Percentiles rank a stretch among this genome's conserved stretches.
These are phyloP conservation scores for Pichia rugopelliculosa DNA, from an alignment of 805 yeast species.

Conservation along the genomic window DNA sequence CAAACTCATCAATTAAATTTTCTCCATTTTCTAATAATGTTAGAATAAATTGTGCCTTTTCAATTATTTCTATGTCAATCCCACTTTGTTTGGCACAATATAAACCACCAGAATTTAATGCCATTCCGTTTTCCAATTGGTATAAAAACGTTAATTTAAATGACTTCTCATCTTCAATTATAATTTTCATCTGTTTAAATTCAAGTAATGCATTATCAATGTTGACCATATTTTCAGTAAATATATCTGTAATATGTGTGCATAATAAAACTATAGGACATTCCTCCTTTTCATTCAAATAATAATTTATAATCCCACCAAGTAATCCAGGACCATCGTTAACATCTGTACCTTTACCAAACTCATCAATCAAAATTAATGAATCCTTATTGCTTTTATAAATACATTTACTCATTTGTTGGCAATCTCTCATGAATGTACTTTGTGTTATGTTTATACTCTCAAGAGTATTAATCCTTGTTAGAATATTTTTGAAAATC, in stretches of 20 bases:
- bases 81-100: slow-evolving; percentile 32
- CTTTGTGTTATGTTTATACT: slow-evolving; percentile 35
- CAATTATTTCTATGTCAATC: slow-evolving; percentile 7
- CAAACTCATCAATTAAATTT: slow-evolving; percentile 2
- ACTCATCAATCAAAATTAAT: slow-evolving; percentile 43
- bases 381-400: slow-evolving; percentile 36
- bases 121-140: slow-evolving; percentile 26
- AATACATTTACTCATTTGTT: slow-evolving; percentile 27
- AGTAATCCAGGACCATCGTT: slow-evolving; percentile 40
- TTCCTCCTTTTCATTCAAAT: slow-evolving; percentile 21
- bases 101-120: slow-evolving; percentile 31
- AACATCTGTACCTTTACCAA: slow-evolving; percentile 46
- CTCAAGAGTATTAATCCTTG: slow-evolving; percentile 39
- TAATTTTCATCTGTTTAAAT: slow-evolving; percentile 25
- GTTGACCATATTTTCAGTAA: slow-evolving; percentile 20
- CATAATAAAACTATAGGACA: slow-evolving; percentile 25
- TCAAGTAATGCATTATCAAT: slow-evolving; percentile 9
- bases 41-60: slow-evolving; percentile 7
- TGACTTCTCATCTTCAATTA: slow-evolving; percentile 3
- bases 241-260: slow-evolving; percentile 40
- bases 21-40: neutral
- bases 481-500: slow-evolving; percentile 33
- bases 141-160: slow-evolving; percentile 30
- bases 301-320: slow-evolving; percentile 30
- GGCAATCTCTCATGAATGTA: slow-evolving; percentile 44